phyloP scores from a whole-genome alignment of 2,329 filamentous ascomycete genomes.

The Orbilia brochopaga region DNA sequence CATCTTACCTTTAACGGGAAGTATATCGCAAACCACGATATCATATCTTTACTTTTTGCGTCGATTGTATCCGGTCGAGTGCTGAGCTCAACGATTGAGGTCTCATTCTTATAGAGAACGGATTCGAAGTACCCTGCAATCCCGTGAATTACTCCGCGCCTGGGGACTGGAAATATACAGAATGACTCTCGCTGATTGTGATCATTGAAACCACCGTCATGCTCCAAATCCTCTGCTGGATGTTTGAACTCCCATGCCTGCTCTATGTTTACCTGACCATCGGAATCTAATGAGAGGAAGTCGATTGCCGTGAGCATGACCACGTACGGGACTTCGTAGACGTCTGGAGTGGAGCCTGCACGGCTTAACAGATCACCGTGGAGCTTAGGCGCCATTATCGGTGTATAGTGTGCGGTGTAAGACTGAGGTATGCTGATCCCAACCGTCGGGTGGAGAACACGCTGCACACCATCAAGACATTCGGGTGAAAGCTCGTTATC shows the following conservation, averaged over 20 bases:
- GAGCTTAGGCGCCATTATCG: constrained; percentile 84
- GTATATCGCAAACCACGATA: constrained; percentile 98
- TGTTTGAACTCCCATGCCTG: constrained; percentile 81
- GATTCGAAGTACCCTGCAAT: constrained; percentile 95
- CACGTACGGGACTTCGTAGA: constrained; percentile 91
- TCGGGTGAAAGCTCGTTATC: constrained; percentile 98
- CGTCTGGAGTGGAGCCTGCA: constrained; percentile 62
- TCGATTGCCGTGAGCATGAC: constrained; percentile 90
- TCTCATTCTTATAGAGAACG: constrained; percentile 74
- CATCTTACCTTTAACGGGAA: constrained; percentile 85
- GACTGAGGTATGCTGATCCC: constrained; percentile 93
- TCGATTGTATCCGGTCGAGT: constrained; percentile 93
- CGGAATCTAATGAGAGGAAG: constrained; percentile 71
- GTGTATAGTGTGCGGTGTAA: constrained; percentile 93
- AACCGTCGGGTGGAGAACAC: constrained; percentile 77
- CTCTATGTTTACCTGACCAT: constrained; percentile 70
- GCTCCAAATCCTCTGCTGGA: constrained; percentile 66
- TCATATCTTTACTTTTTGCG: constrained; percentile 94
- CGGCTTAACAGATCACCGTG: constrained; percentile 78
- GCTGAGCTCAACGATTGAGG: constrained; percentile 77
- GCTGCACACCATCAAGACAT: constrained; percentile 93
- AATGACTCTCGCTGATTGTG: constrained; percentile 86
- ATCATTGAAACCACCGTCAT: constrained; percentile 80
- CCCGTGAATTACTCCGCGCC: constrained; percentile 85
- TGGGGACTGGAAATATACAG: constrained; percentile 76